A percentile compares a stretch with the other conserved stretches of the same genome.
Conservation (phyloP, 305 asterid species). For the Petunia hybrid region DNA sequence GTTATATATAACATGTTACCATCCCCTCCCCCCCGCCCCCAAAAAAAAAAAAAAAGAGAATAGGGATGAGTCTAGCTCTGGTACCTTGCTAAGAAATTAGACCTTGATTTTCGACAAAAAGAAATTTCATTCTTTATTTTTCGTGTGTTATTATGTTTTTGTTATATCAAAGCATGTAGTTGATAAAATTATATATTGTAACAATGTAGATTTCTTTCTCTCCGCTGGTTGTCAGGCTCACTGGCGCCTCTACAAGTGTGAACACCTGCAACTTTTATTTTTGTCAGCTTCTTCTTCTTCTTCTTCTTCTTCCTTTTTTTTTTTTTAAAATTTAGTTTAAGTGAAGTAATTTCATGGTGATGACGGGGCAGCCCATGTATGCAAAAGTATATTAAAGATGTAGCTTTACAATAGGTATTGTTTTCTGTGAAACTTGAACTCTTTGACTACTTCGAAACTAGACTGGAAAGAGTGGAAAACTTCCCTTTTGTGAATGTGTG, state of each 20-base stretch:
- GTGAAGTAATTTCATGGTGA: neutral
- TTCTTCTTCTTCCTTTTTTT: too few species aligned
- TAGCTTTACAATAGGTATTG: neutral
- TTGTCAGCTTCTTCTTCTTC: too few species aligned
- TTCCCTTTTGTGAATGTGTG: neutral
- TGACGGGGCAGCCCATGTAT: neutral
- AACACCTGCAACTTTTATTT: too few species aligned
- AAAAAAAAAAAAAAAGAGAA: too few species aligned
- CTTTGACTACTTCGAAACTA: neutral
- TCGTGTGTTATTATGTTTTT: neutral
- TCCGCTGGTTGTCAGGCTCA: too few species aligned
- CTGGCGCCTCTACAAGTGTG: too few species aligned
- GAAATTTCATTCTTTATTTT: neutral
- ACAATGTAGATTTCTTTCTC: neutral
- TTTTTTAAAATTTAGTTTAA: too few species aligned
- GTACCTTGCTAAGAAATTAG: neutral
- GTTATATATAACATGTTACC: too few species aligned
- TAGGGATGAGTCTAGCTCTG: constrained; percentile 8
- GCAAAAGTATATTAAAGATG: neutral
- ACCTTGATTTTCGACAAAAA: constrained; percentile 9
- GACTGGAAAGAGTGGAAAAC: neutral
- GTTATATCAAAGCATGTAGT: neutral
- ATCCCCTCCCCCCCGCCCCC: too few species aligned
- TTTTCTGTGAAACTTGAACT: constrained; percentile 11
- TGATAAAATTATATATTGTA: neutral